A percentile compares a stretch with the other conserved stretches of the same genome.
Conservation (phyloP, 805 yeast species). For the Wickerhamiella brachini region DNA sequence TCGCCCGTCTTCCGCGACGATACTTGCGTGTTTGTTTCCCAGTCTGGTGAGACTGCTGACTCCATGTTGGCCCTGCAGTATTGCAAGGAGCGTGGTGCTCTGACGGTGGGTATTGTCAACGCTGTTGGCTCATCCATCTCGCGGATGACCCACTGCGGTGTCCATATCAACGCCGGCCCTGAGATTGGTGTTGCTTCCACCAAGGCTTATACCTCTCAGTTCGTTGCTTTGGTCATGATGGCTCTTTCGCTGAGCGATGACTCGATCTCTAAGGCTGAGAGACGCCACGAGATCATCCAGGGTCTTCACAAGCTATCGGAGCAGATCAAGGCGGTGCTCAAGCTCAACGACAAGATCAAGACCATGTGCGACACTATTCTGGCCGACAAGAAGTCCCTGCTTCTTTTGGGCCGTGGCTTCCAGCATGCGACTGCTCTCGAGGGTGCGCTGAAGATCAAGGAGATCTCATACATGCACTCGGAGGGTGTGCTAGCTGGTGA, state of each 20-base stretch:
- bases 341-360: constrained; percentile 61
- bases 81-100: constrained; percentile 93
- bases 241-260: constrained; percentile 93
- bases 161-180: constrained; percentile 98
- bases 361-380: constrained; percentile 57
- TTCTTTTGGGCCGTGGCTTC: constrained; percentile 92
- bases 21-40: constrained; percentile 93
- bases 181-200: constrained; percentile 99
- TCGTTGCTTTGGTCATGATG: constrained; percentile 91
- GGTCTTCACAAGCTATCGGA: constrained; percentile 75
- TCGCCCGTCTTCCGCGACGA: constrained; percentile 98
- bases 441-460: constrained; percentile 97
- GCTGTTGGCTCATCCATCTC: constrained; percentile 95
- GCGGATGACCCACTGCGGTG: constrained; percentile 97
- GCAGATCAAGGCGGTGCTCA: constrained; percentile 67
- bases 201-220: constrained; percentile 97
- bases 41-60: constrained; percentile 98
- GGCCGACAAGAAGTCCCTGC: constrained; percentile 70
- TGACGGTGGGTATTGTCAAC: constrained; percentile 95
- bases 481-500: constrained; percentile 99
- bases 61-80: constrained; percentile 88
- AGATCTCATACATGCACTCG: constrained; percentile 96
- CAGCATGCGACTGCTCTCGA: constrained; percentile 95
- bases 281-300: constrained; percentile 75
- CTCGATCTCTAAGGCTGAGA: constrained; percentile 55